A percentile compares a stretch with the other conserved stretches of the same genome.
Conservation (phyloP, 306 rosid species). For the Prunus armeniaca region DNA sequence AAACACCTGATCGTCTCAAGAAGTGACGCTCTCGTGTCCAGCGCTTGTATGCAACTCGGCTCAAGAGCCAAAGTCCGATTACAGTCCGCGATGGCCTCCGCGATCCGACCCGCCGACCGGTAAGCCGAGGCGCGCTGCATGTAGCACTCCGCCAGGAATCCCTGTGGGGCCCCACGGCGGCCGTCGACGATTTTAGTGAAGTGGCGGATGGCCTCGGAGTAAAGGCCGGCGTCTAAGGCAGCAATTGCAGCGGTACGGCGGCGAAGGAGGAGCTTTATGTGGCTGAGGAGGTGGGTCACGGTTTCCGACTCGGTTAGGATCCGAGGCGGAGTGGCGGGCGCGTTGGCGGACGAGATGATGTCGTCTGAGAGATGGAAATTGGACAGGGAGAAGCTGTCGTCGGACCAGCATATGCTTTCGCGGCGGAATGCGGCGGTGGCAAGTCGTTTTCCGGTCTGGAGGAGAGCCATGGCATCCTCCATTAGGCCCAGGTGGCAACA, state of each 20-base stretch:
- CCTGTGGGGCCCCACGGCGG: slow-evolving; percentile 87
- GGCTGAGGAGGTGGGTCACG: slow-evolving; percentile 60
- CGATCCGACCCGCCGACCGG: slow-evolving; percentile 65
- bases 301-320: slow-evolving; percentile 51
- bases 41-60: slow-evolving; percentile 79
- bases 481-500: slow-evolving; percentile 86
- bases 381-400: slow-evolving; percentile 70
- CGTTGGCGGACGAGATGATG: slow-evolving; percentile 19
- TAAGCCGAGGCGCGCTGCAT: slow-evolving; percentile 74
- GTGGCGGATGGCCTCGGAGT: slow-evolving; percentile 91
- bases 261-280: slow-evolving; percentile 78
- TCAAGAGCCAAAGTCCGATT: slow-evolving; percentile 79
- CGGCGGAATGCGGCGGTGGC: slow-evolving; percentile 92
- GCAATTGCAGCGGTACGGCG: slow-evolving; percentile 86
- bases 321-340: slow-evolving; percentile 49
- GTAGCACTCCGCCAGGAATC: slow-evolving; percentile 85
- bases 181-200: slow-evolving; percentile 89
- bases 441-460: slow-evolving; percentile 87
- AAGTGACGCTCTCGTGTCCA: slow-evolving; percentile 77
- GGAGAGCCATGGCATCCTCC: slow-evolving; percentile 98
- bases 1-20: slow-evolving; percentile 75
- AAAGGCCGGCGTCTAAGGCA: slow-evolving; percentile 76
- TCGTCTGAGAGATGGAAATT: slow-evolving; percentile 36
- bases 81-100: slow-evolving; percentile 86
- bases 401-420: slow-evolving; percentile 82